These are phyloP conservation scores for Exutisphaerella laricina DNA, from an alignment of 2,329 filamentous ascomycete genomes.

Conservation along the genomic window DNA sequence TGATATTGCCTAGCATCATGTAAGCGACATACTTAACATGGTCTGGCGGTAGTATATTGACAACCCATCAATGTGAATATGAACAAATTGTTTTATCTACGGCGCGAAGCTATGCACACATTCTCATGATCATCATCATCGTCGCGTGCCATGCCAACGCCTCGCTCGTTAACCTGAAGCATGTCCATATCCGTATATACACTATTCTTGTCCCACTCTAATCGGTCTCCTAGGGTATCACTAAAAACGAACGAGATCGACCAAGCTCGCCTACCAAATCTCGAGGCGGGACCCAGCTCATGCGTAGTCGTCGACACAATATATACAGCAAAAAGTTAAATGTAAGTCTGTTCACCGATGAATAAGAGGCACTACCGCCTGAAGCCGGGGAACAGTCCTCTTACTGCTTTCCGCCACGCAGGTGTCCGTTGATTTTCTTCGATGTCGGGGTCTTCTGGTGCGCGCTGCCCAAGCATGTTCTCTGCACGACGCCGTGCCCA, in stretches of 20 bases:
- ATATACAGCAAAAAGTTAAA: slow-evolving; percentile 6
- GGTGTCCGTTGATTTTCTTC: slow-evolving; percentile 25
- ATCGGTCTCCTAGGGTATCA: slow-evolving; percentile 8
- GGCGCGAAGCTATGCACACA: too few species aligned
- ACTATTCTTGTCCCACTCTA: background rate
- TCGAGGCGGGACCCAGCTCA: background rate
- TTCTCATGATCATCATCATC: background rate
- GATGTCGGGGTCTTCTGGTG: slow-evolving; percentile 27
- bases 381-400: slow-evolving; percentile 26
- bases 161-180: background rate
- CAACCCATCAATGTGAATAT: too few species aligned
- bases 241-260: slow-evolving; percentile 9
- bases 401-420: slow-evolving; percentile 28
- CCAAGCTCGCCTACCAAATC: background rate
- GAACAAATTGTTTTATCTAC: too few species aligned
- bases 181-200: background rate
- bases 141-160: too few species aligned
- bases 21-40: too few species aligned
- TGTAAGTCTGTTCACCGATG: background rate
- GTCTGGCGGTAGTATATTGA: too few species aligned
- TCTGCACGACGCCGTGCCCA: slow-evolving; percentile 44
- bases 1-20: too few species aligned
- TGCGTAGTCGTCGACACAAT: background rate
- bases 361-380: slow-evolving; percentile 9
- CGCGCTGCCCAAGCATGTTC: slow-evolving; percentile 36